A percentile compares a stretch with the other conserved stretches of the same genome.
phyloP scores from a whole-genome alignment of 345 rosid species.

The Bruguiera gymnorhiza region DNA sequence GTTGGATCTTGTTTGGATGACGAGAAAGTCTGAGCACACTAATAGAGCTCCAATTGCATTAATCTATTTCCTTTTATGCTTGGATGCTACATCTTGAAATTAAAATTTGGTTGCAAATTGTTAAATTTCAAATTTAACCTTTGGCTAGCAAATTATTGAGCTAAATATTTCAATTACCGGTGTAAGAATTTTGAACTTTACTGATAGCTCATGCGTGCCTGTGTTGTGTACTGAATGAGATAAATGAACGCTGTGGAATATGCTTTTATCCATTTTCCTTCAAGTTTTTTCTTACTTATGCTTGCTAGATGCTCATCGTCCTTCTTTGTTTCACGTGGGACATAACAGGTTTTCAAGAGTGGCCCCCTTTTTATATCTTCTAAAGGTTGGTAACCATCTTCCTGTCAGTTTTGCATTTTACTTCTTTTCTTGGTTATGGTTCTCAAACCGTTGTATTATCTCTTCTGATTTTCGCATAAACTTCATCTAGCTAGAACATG shows the following conservation, averaged over 20 bases:
- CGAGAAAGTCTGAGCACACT: background rate
- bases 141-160: too few relatives aligned
- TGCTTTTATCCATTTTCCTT: too few relatives aligned
- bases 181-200: too few relatives aligned
- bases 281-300: background rate
- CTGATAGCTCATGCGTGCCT: too few relatives aligned
- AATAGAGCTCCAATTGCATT: background rate
- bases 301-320: background rate
- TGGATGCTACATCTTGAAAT: background rate
- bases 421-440: background rate
- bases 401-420: background rate
- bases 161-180: too few relatives aligned
- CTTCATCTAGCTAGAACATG: background rate
- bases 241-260: too few relatives aligned
- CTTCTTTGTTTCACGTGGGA: constrained; percentile 2
- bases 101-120: too few relatives aligned
- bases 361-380: constrained; percentile 98
- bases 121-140: too few relatives aligned
- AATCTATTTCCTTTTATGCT: background rate
- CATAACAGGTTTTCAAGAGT: constrained; percentile 85
- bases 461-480: background rate
- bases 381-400: constrained; percentile 58
- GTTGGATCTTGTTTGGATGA: constrained; percentile 1
- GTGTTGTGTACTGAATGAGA: too few relatives aligned
- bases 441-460: constrained; percentile 9